phyloP scores from a whole-genome alignment of 2,329 filamentous ascomycete species.

The Beauveria scarabaeidicola region DNA sequence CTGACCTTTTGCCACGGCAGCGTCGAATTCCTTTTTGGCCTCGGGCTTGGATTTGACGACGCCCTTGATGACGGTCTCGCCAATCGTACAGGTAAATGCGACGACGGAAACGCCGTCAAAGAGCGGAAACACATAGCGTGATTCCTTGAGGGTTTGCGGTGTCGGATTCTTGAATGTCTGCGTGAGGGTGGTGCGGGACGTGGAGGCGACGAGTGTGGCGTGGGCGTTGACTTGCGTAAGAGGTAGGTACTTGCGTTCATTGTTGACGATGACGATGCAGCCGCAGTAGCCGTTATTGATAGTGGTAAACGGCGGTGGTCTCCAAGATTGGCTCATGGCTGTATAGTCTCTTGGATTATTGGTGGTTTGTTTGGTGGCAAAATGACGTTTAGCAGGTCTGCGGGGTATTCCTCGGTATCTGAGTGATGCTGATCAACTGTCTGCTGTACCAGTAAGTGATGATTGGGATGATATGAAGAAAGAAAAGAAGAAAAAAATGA shows the following conservation, averaged over 20 bases:
- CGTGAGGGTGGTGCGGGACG: constrained; percentile 36
- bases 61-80: constrained; percentile 50
- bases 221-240: constrained; percentile 49
- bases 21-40: constrained; percentile 50
- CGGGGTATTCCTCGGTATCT: not conserved
- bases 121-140: constrained; percentile 61
- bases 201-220: constrained; percentile 51
- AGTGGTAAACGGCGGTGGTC: not conserved
- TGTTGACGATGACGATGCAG: constrained; percentile 23
- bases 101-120: constrained; percentile 66
- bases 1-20: constrained; percentile 49
- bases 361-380: not conserved
- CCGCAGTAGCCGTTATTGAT: constrained; percentile 22
- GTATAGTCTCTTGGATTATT: not conserved
- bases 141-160: constrained; percentile 28
- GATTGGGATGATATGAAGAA: not conserved
- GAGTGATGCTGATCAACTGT: not conserved
- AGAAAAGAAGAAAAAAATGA: not conserved
- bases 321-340: not conserved
- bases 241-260: constrained; percentile 40
- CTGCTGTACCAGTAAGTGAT: not conserved
- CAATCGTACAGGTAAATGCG: constrained; percentile 56
- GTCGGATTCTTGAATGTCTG: constrained; percentile 55
- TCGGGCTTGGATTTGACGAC: constrained; percentile 57
- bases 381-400: not conserved